Evolutionary conservation across 495 filamentous ascomycete species (phyloP).

Genomic region (Daldinia loculata): DNA sequence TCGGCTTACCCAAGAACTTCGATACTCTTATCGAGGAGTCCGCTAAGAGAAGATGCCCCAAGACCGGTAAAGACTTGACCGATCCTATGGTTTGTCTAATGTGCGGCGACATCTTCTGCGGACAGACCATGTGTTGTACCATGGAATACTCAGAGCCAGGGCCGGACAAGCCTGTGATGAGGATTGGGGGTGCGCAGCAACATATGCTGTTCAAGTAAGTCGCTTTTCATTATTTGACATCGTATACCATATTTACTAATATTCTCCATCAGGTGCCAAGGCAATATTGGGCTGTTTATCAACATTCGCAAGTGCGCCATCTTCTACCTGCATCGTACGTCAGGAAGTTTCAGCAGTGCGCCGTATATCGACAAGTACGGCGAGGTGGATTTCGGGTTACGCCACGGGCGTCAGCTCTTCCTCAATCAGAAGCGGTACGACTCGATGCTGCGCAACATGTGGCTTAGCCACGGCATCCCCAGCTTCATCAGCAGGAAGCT

Average conservation of each 20-base stretch:
- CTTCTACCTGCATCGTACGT: constrained; percentile 80
- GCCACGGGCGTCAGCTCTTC: constrained; percentile 84
- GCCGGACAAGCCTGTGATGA: constrained; percentile 45
- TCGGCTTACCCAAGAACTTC: constrained; percentile 89
- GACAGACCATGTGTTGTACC: constrained; percentile 90
- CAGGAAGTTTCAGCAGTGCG: constrained; percentile 84
- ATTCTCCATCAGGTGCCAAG: constrained; percentile 72
- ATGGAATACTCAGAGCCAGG: constrained; percentile 60
- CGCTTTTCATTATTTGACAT: background rate
- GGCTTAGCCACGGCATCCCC: constrained; percentile 88
- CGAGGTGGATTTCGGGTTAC: constrained; percentile 86
- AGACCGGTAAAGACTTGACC: constrained; percentile 84
- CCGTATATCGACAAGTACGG: constrained; percentile 96
- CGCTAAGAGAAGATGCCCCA: constrained; percentile 84
- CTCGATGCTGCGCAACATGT: constrained; percentile 80
- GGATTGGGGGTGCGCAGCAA: constrained; percentile 86
- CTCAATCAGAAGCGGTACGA: constrained; percentile 95
- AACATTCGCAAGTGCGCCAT: constrained; percentile 95
- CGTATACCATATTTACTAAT: constrained; percentile 28
- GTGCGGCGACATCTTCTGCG: constrained; percentile 95
- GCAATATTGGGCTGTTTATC: constrained; percentile 88
- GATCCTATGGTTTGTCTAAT: constrained; percentile 94
- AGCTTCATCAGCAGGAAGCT: constrained; percentile 87
- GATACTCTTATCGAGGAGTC: constrained; percentile 94
- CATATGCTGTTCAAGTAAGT: constrained; percentile 82